These are phyloP conservation scores for Acacia concinna DNA, from an alignment of 331 rosid genomes.

Conservation along the genomic window DNA sequence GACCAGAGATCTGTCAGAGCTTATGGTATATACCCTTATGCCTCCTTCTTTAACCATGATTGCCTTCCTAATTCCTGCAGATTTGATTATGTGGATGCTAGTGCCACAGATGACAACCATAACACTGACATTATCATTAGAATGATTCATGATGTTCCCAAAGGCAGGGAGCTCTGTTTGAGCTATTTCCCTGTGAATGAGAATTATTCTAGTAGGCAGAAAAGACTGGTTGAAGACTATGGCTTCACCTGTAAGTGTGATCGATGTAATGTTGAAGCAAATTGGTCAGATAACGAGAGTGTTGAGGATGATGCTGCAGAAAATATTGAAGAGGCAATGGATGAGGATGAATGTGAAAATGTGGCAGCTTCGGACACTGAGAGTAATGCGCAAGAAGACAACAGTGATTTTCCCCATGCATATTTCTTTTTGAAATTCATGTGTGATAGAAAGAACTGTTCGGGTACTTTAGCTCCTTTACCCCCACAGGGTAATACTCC, in stretches of 20 bases:
- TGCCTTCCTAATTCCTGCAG: constrained; percentile 94
- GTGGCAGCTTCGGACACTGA: constrained; percentile 45
- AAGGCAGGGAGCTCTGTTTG: constrained; percentile 81
- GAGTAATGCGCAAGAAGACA: constrained; percentile 30
- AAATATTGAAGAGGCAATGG: constrained; percentile 52
- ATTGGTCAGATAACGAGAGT: constrained; percentile 67
- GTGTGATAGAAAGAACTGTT: constrained; percentile 60
- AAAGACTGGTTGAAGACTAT: constrained; percentile 71
- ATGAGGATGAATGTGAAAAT: constrained; percentile 47
- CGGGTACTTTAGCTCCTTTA: constrained; percentile 78
- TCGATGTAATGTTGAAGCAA: constrained; percentile 72
- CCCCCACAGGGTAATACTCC: constrained; percentile 47
- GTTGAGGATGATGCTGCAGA: constrained; percentile 37
- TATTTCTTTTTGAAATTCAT: constrained; percentile 75
- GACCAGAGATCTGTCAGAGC: constrained; percentile 69
- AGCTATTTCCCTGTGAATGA: constrained; percentile 81
- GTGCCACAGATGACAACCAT: constrained; percentile 19
- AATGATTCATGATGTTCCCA: constrained; percentile 78
- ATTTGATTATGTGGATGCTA: constrained; percentile 66
- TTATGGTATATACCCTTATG: constrained; percentile 66
- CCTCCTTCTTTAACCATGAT: constrained; percentile 79
- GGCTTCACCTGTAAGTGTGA: constrained; percentile 77
- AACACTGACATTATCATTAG: constrained; percentile 66
- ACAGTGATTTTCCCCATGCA: constrained; percentile 69
- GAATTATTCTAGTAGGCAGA: constrained; percentile 60